phyloP scores from a whole-genome alignment of 495 filamentous ascomycete species.

The Aspergillus funiculosus region DNA sequence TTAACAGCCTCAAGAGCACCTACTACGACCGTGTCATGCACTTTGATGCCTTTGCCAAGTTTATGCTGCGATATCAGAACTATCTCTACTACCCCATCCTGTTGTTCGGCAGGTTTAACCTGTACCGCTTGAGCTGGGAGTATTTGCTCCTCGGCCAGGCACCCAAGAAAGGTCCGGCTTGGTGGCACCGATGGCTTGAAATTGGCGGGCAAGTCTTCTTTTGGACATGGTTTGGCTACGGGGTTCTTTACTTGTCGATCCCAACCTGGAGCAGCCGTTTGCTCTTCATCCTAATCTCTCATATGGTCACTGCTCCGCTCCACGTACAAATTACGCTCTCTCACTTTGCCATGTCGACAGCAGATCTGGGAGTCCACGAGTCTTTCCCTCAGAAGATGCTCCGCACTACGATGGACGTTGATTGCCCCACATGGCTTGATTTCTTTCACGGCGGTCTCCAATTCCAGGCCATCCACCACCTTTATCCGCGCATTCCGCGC shows the following conservation, averaged over 20 bases:
- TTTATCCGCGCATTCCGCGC: slow-evolving; percentile 89
- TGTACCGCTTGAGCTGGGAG: slow-evolving; percentile 79
- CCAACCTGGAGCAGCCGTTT: slow-evolving; percentile 65
- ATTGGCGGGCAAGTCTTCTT: slow-evolving; percentile 77
- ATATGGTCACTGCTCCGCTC: slow-evolving; percentile 78
- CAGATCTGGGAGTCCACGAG: slow-evolving; percentile 79
- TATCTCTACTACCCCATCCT: slow-evolving; percentile 86
- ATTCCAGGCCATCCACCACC: slow-evolving; percentile 93
- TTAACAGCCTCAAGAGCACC: slow-evolving; percentile 68
- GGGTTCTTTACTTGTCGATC: slow-evolving; percentile 69
- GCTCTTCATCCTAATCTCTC: slow-evolving; percentile 76
- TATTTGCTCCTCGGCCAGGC: slow-evolving; percentile 71
- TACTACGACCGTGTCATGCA: slow-evolving; percentile 87
- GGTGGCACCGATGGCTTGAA: slow-evolving; percentile 88
- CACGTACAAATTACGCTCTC: slow-evolving; percentile 95
- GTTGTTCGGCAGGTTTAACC: slow-evolving; percentile 83
- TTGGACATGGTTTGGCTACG: slow-evolving; percentile 92
- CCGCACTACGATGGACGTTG: slow-evolving; percentile 95
- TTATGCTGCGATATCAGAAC: slow-evolving; percentile 69
- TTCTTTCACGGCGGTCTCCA: slow-evolving; percentile 95
- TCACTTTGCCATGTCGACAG: slow-evolving; percentile 95
- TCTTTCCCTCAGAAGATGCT: slow-evolving; percentile 97
- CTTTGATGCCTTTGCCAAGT: slow-evolving; percentile 69
- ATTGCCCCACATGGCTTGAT: slow-evolving; percentile 92
- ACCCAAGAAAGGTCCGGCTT: slow-evolving; percentile 74